Base-by-base conservation (phyloP, 106 monocot genomes). In the Chionographis japonica region DNA sequence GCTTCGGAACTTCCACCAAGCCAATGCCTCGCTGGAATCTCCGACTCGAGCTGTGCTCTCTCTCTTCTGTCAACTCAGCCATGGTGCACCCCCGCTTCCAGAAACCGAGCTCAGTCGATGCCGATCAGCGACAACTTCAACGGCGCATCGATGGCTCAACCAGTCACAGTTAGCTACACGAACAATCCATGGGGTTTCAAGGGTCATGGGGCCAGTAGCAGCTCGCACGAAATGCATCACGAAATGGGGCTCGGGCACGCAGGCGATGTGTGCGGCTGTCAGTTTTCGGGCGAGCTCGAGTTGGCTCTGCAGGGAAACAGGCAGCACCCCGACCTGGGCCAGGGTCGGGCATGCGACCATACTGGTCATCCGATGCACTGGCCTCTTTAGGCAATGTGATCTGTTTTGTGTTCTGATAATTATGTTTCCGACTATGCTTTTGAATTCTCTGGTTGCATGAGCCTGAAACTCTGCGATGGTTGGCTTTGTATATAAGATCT, bases 41-140 rank as follows among this genome's bases (percentile, higher is more conserved):
- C 87, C 1, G 85, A 94, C 74, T 90, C 90, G 66, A 80, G 76
- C 83, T 88, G 94, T 94, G 94, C 94, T 94, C 90, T 94, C 94
- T 94, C 94, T 94, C 94, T 94, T 94, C 94, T 94, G 94, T 94
- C 94, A 94, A 88, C 58, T 82, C 84, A 90, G 72, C 84, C 79
- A 65, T 89, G 85, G 75, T 64, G 66, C 61, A 66, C 67, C 58
- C 16, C 61, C 40, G 61, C 54, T 54, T 37, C 74, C 4, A 79
- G 78, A 58, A 80, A 27, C 73, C 66, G 38, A 46, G 66, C 72
- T 36, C 75, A 75, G 8, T 43, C 16, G 4, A 57, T 74, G n/a
- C 36, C 71, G 3, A 37, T 65, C 7, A 54, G 55, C 50, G 58
- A 27, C 54, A 40, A 71, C 40, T 62, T 72, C 18, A 68, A 66